phyloP scores from a whole-genome alignment of 352 stramenopile species.

The Pythium chondricola region DNA sequence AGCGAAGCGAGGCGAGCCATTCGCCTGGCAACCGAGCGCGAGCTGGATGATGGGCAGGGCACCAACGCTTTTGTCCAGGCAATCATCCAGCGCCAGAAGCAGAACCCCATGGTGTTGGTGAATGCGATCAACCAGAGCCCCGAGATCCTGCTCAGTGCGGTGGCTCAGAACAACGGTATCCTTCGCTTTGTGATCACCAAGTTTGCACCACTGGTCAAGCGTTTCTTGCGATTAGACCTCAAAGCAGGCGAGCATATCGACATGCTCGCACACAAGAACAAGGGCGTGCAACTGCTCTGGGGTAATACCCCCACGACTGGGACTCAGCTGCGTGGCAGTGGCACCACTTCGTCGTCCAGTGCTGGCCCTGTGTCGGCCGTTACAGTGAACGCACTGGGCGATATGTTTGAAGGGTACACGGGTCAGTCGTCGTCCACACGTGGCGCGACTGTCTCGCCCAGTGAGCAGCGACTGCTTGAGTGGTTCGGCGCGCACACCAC shows the following conservation, averaged over 20 bases:
- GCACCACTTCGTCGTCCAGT: too few species aligned
- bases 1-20: conserved; percentile 25
- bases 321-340: too few species aligned
- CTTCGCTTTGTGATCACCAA: conserved; percentile 67
- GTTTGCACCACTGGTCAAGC: conserved; percentile 54
- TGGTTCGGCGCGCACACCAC: conserved; percentile 54
- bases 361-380: too few species aligned
- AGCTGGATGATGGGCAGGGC: conserved; percentile 18
- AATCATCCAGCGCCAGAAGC: conserved; percentile 45
- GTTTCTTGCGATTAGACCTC: conserved; percentile 53
- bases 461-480: conserved; percentile 30
- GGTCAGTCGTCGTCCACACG: too few species aligned
- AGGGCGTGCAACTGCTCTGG: conserved; percentile 60
- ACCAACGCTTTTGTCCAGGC: conserved; percentile 31
- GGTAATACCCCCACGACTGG: too few species aligned
- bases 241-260: conserved; percentile 55
- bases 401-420: too few species aligned
- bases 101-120: conserved; percentile 50
- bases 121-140: conserved; percentile 55
- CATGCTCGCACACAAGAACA: conserved; percentile 35
- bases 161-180: conserved; percentile 60
- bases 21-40: conserved; percentile 18
- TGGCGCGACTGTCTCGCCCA: background rate
- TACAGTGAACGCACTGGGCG: too few species aligned
- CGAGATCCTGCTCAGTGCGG: conserved; percentile 56